Evolutionary conservation across 805 yeast species (phyloP).

Genomic region (Metschnikowia lochheadii): DNA sequence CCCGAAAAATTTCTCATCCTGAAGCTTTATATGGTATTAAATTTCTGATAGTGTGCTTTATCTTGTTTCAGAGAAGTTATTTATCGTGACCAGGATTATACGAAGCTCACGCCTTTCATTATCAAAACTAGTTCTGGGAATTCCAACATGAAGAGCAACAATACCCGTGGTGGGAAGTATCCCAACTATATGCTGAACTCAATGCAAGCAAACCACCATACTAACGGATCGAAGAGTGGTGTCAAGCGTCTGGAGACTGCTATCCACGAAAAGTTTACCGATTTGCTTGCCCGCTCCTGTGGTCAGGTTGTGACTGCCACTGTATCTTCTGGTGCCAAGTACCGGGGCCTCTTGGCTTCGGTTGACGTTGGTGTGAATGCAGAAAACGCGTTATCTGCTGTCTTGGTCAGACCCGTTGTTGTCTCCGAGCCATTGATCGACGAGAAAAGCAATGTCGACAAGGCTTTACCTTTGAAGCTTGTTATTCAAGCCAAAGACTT

Average conservation of each 20-base stretch:
- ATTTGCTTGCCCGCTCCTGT: conserved; percentile 25
- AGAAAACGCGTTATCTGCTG: conserved; percentile 49
- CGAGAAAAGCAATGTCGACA: conserved; percentile 25
- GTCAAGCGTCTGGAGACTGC: conserved; percentile 2
- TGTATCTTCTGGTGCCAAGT: conserved; percentile 55
- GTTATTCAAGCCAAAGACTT: conserved; percentile 49
- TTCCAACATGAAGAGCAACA: conserved; percentile 7
- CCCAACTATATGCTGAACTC: conserved; percentile 2
- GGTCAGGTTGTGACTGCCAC: conserved; percentile 56
- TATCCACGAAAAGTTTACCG: conserved; percentile 2
- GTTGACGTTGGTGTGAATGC: conserved; percentile 33
- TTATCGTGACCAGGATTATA: background rate
- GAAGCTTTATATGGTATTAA: background rate
- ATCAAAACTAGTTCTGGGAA: background rate
- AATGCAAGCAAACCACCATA: background rate
- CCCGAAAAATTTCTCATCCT: background rate
- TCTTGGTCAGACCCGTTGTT: conserved; percentile 49
- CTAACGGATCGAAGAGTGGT: background rate
- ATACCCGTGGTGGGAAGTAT: conserved; percentile 10
- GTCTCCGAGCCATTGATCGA: conserved; percentile 22
- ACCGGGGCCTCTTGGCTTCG: conserved; percentile 56
- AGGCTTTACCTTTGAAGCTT: conserved; percentile 42
- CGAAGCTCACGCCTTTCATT: background rate
- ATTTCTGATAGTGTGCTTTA: background rate
- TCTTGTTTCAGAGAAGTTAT: background rate